Base-by-base conservation (phyloP, 2,329 filamentous ascomycete genomes). In the Fusarium continuum region DNA sequence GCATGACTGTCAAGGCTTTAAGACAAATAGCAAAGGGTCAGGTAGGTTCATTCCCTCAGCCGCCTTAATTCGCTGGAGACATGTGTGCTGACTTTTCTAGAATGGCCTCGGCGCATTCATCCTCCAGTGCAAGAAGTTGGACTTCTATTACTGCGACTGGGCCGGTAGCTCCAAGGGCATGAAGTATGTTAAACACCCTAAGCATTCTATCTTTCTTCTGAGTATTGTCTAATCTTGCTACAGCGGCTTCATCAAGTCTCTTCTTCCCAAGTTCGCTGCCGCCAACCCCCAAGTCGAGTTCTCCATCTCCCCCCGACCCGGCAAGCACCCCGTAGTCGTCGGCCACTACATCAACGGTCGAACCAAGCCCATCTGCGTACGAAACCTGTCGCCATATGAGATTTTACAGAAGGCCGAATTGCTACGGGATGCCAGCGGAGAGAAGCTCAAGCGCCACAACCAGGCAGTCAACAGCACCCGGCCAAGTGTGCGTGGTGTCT, bases 31-130 rank as follows among this genome's bases (percentile, higher is more conserved):
- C 85, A 13, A 75, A 76, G 51, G 82, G 83, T 74, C 82, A 83
- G 75, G 86, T 87, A 80, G 58, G 76, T 17, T 20, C 7, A 22
- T n/a, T 26, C 10, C 20, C 10, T 31, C 29, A 29, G 7, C 3
- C 7, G 3, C 6, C 6, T 36, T 8, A 11, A 6, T 16, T 5
- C 11, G 6, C 6, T 13, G 3, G 26, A 19, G 17, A 34, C n/a
- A 36, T 19, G n/a, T 13, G 20, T 34, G 41, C 73, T 70, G 41
- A 71, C 58, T 34, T 22, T 32, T 28, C 7, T 28, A 98, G 93
- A 98, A 99, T 82, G 95, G 95, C 84, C 85, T 98, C 69, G 94
- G 94, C 73, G 91, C 93, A 76, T 98, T 98, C 83, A 92, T 99
- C 78, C 87, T 97, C 55, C 94, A 97, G 82, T 99, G 95, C 88